Percentiles rank a stretch among this genome's conserved stretches.
phyloP scores from a whole-genome alignment of 2,329 filamentous ascomycete species.

The Colletotrichum cereale region DNA sequence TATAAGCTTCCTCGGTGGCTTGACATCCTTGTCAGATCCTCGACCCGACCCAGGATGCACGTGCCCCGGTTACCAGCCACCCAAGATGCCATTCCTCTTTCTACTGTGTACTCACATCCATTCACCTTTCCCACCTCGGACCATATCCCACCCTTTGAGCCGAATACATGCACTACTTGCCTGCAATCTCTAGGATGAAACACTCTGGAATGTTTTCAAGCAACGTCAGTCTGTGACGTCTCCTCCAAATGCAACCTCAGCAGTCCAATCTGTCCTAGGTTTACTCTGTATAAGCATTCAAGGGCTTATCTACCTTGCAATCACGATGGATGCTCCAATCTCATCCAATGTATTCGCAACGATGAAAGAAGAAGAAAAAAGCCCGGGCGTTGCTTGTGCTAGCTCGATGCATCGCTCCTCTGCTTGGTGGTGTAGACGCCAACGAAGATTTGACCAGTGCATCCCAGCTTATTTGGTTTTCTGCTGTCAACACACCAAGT shows the following conservation, averaged over 20 bases:
- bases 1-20: slow-evolving; percentile 10
- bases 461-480: slow-evolving; percentile 25
- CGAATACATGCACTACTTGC: background rate
- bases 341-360: background rate
- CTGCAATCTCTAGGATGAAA: slow-evolving; percentile 33
- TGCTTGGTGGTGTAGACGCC: slow-evolving; percentile 8
- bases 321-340: background rate
- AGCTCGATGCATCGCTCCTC: background rate
- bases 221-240: slow-evolving; percentile 30
- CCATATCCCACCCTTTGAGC: slow-evolving; percentile 2
- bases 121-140: slow-evolving; percentile 19
- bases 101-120: slow-evolving; percentile 9
- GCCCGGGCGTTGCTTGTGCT: slow-evolving; percentile 11
- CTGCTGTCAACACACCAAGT: slow-evolving; percentile 11
- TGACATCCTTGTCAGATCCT: slow-evolving; percentile 23
- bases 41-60: slow-evolving; percentile 21
- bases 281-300: background rate
- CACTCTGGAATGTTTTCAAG: slow-evolving; percentile 38
- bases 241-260: background rate
- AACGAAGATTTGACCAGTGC: slow-evolving; percentile 21
- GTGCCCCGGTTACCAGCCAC: slow-evolving; percentile 36
- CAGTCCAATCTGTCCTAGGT: background rate
- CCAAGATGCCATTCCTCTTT: slow-evolving; percentile 11
- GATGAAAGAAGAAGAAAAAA: background rate
- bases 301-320: too few relatives aligned